Percentiles rank a stretch among this genome's conserved stretches.
phyloP scores from a whole-genome alignment of 805 yeast species.

The Citeromyces matritensis region DNA sequence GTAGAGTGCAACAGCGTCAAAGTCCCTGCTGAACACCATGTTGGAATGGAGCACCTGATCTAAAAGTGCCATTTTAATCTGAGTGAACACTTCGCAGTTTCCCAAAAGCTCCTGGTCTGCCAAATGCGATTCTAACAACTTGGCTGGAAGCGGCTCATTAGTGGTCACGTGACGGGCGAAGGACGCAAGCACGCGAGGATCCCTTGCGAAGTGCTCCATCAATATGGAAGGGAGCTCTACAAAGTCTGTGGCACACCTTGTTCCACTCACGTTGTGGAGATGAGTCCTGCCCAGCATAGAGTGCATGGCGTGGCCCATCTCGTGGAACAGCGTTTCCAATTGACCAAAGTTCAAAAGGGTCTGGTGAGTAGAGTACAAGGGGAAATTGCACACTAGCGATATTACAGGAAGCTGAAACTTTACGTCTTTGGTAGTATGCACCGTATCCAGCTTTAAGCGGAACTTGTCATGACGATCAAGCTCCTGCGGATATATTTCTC shows the following conservation, averaged over 20 bases:
- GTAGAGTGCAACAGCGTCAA: slow-evolving; percentile 48
- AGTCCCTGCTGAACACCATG: slow-evolving; percentile 20
- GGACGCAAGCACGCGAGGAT: slow-evolving; percentile 54
- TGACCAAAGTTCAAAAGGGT: slow-evolving; percentile 60
- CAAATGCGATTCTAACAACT: slow-evolving; percentile 34
- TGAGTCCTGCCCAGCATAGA: slow-evolving; percentile 90
- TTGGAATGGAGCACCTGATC: slow-evolving; percentile 67
- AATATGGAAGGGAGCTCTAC: slow-evolving; percentile 94
- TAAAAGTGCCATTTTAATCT: slow-evolving; percentile 76
- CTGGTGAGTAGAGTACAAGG: slow-evolving; percentile 18
- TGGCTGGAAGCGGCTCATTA: slow-evolving; percentile 38
- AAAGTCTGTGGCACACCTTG: slow-evolving; percentile 91
- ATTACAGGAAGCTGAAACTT: slow-evolving; percentile 78
- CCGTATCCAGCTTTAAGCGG: slow-evolving; percentile 14
- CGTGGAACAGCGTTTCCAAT: slow-evolving; percentile 91
- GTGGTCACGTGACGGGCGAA: slow-evolving; percentile 66
- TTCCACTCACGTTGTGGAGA: slow-evolving; percentile 85
- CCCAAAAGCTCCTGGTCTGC: slow-evolving; percentile 35
- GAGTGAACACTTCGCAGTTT: slow-evolving; percentile 69
- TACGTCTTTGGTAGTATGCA: slow-evolving; percentile 21
- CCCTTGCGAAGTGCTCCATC: slow-evolving; percentile 87
- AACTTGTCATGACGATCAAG: slow-evolving; percentile 20
- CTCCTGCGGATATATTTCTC: slow-evolving; percentile 52
- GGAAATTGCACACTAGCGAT: slow-evolving; percentile 71
- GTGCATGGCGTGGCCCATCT: slow-evolving; percentile 98